These are phyloP conservation scores for Gautieria morchelliformis DNA, from an alignment of 768 basidiomycete species.

Conservation along the genomic window DNA sequence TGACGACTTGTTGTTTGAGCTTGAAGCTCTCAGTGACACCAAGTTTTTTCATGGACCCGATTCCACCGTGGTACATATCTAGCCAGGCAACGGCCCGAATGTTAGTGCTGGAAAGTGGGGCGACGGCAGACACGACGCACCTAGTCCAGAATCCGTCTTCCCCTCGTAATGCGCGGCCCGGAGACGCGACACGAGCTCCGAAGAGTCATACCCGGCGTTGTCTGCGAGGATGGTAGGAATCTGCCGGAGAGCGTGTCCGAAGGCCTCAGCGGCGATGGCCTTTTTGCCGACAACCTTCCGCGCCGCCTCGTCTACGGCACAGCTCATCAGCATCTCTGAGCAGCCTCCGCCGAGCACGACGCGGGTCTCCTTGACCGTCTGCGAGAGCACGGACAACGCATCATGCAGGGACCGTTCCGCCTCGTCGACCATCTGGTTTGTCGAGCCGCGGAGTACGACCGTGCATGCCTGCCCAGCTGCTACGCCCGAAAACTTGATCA, in stretches of 20 bases:
- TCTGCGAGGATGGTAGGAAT: constrained; percentile 96
- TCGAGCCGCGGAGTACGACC: constrained; percentile 93
- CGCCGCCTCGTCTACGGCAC: constrained; percentile 84
- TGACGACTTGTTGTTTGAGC: constrained; percentile 89
- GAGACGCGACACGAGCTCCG: constrained; percentile 82
- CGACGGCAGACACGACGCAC: constrained; percentile 33
- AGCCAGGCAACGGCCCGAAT: constrained; percentile 1
- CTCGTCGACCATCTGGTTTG: constrained; percentile 98
- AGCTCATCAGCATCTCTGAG: constrained; percentile 96
- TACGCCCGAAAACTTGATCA: constrained; percentile 99
- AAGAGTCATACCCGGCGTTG: constrained; percentile 97
- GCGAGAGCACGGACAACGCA: constrained; percentile 92
- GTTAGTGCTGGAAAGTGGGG: not conserved
- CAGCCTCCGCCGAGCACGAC: constrained; percentile 94
- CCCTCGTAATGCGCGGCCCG: constrained; percentile 94
- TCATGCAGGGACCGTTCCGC: constrained; percentile 97
- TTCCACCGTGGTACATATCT: constrained; percentile 84
- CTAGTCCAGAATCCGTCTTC: constrained; percentile 73
- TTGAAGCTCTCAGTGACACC: constrained; percentile 97
- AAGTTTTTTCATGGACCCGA: constrained; percentile 80
- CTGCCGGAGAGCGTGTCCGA: constrained; percentile 79
- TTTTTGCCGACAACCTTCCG: constrained; percentile 86
- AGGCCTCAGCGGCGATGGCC: constrained; percentile 90
- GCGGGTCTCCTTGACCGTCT: constrained; percentile 95
- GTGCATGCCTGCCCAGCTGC: constrained; percentile 97